Evolutionary conservation across 352 stramenopile genomes (phyloP), one percentile per base, ranked within the genome.

Genomic region (Phytophthora tubulina): DNA sequence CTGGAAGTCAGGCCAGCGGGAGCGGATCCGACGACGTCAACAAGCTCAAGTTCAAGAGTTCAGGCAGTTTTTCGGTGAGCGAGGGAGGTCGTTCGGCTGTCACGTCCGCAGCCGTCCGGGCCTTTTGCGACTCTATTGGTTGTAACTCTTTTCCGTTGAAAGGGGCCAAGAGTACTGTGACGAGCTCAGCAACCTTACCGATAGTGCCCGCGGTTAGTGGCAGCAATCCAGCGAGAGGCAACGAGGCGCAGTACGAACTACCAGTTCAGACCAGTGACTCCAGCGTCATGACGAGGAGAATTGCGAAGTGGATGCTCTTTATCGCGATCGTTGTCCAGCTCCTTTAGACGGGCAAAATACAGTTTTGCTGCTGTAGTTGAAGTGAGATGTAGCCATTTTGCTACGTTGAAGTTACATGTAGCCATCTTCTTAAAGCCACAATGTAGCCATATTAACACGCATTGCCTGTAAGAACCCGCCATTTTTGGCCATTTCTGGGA

Each of bases 111-210:
- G 67, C 67, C 3, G 53, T 67, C 30, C 55, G 36, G 13, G 56
- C 72, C 15, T 70, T 27, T 53, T 79, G 72, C 41, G 51, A 61
- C 36, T 75, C 72, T 2, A 52, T 70, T 14, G 46, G 35, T 11
- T 78, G 72, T 45, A 59, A 54, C 2, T 33, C 13, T 14, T 62
- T 36, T 4, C 35, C 9, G 8, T 62, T 36, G 21, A 66, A 68
- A 3, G 33, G 14, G 15, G 41, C 32, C 6, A 5, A 27, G 6
- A 54, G 4, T 8, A 13, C 49, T 4, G 31, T 52, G 27, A 50
- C 31, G 0, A 39, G 15, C 6, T 51, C 36, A 35, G 17, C 38
- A 36, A 21, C 15, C 8, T 44, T 49, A 27, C 49, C 46, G 10
- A 15, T 45, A 2, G 44, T 55, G 55, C 36, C 62, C 8, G 51